These are phyloP conservation scores for Mycocentrospora acerina DNA, from an alignment of 2,329 filamentous ascomycete species.

Conservation along the genomic window DNA sequence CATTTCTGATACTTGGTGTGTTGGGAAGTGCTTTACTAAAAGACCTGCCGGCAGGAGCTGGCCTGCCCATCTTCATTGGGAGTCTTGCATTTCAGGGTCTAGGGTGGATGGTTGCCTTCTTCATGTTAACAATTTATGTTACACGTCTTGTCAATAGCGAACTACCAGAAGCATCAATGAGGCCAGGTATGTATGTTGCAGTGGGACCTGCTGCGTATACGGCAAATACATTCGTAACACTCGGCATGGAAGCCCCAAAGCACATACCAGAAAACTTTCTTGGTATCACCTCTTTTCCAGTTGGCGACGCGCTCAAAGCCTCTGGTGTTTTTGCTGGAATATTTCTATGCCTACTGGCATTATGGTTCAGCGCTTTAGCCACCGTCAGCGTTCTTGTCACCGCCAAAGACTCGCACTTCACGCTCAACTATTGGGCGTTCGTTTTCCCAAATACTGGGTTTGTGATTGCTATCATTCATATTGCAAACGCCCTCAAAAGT, in stretches of 20 bases:
- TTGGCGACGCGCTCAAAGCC: slow-evolving; percentile 43
- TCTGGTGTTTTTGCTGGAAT: slow-evolving; percentile 46
- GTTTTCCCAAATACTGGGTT: slow-evolving; percentile 66
- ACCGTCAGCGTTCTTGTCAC: slow-evolving; percentile 41
- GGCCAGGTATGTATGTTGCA: slow-evolving; percentile 54
- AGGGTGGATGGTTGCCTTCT: slow-evolving; percentile 64
- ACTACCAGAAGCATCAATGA: slow-evolving; percentile 44
- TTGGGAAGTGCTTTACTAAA: slow-evolving; percentile 39
- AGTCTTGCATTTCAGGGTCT: slow-evolving; percentile 69
- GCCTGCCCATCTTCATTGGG: slow-evolving; percentile 45
- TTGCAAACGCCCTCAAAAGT: slow-evolving; percentile 57
- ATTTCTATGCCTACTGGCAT: slow-evolving; percentile 51
- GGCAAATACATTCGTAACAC: slow-evolving; percentile 34
- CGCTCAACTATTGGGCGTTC: slow-evolving; percentile 56
- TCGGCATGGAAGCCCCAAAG: slow-evolving; percentile 45
- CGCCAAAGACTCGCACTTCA: slow-evolving; percentile 42
- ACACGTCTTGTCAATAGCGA: slow-evolving; percentile 68
- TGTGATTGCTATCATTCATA: slow-evolving; percentile 54
- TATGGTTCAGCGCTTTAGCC: slow-evolving; percentile 53
- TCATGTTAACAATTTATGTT: slow-evolving; percentile 70
- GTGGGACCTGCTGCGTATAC: slow-evolving; percentile 44
- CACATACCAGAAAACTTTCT: slow-evolving; percentile 39
- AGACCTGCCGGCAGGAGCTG: slow-evolving; percentile 32
- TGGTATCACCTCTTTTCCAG: slow-evolving; percentile 30
- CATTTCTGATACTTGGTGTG: slow-evolving; percentile 42